A percentile compares a stretch with the other conserved stretches of the same genome.
These are phyloP conservation scores for Arabis hirsuta DNA, from an alignment of 345 rosid genomes.

Conservation along the genomic window DNA sequence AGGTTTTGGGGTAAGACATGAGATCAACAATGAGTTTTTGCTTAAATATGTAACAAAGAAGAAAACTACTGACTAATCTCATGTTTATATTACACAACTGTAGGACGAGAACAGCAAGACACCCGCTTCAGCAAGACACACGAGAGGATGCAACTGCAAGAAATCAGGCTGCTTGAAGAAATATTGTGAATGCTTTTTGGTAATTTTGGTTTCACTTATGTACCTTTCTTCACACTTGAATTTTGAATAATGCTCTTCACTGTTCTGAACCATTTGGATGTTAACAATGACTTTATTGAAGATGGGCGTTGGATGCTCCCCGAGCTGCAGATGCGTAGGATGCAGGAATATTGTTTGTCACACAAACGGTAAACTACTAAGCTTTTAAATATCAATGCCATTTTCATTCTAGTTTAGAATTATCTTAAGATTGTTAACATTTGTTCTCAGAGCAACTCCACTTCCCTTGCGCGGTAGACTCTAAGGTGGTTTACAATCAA, in stretches of 20 bases:
- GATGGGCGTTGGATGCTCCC: slow-evolving; percentile 81
- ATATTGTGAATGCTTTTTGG: slow-evolving; percentile 86
- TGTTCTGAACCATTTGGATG: slow-evolving; percentile 36
- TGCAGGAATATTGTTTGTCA: slow-evolving; percentile 59
- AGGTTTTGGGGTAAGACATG: slow-evolving; percentile 50
- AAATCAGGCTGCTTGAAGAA: slow-evolving; percentile 76
- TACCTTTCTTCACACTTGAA: neutral
- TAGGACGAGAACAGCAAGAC: slow-evolving; percentile 64
- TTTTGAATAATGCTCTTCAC: neutral
- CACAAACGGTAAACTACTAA: slow-evolving; percentile 53
- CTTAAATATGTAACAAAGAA: no score
- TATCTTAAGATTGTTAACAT: slow-evolving; percentile 4
- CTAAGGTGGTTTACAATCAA: slow-evolving; percentile 13
- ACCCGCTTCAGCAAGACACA: slow-evolving; percentile 80
- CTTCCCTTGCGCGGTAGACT: slow-evolving; percentile 3
- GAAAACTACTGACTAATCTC: neutral
- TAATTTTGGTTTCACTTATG: slow-evolving; percentile 39
- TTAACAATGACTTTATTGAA: slow-evolving; percentile 37
- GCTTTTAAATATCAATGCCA: slow-evolving; percentile 16
- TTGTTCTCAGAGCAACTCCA: slow-evolving; percentile 20
- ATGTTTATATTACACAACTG: slow-evolving; percentile 22
- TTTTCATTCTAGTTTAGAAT: neutral
- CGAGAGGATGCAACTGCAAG: slow-evolving; percentile 83
- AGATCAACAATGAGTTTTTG: neutral
- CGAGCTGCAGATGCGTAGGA: slow-evolving; percentile 69